Evolutionary conservation across 2,329 filamentous ascomycete species (phyloP).

Genomic region (Microcera coccophila): DNA sequence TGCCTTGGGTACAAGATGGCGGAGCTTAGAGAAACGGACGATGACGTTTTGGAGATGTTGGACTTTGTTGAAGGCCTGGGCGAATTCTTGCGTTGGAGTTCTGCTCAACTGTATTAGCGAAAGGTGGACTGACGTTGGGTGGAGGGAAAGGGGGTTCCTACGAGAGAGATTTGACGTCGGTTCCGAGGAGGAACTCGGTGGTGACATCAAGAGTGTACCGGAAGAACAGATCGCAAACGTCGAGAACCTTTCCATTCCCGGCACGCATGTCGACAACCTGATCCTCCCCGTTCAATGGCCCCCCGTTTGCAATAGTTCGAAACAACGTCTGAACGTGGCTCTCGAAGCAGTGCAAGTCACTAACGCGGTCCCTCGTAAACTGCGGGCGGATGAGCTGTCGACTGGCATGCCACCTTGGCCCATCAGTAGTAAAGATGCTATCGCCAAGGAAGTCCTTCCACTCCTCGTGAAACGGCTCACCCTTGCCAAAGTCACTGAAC

Average conservation of each 20-base stretch:
- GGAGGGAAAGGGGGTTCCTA: slow-evolving; percentile 23
- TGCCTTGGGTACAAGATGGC: slow-evolving; percentile 57
- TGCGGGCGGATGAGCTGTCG: slow-evolving; percentile 81
- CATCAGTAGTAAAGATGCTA: slow-evolving; percentile 76
- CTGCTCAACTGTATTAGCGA: slow-evolving; percentile 26
- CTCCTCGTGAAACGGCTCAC: slow-evolving; percentile 66
- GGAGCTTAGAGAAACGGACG: slow-evolving; percentile 61
- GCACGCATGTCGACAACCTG: slow-evolving; percentile 60
- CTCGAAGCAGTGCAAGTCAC: slow-evolving; percentile 79
- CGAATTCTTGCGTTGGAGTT: slow-evolving; percentile 63
- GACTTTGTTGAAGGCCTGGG: slow-evolving; percentile 76
- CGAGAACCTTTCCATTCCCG: slow-evolving; percentile 59
- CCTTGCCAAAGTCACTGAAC: slow-evolving; percentile 81
- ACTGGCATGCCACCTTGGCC: slow-evolving; percentile 71
- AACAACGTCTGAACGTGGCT: slow-evolving; percentile 72
- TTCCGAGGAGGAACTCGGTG: slow-evolving; percentile 81
- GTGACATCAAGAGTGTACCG: slow-evolving; percentile 80
- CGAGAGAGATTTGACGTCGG: slow-evolving; percentile 63
- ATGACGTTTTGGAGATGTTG: slow-evolving; percentile 69
- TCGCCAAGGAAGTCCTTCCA: slow-evolving; percentile 75
- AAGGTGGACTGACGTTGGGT: background rate
- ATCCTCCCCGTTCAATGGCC: slow-evolving; percentile 54
- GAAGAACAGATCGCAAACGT: slow-evolving; percentile 76
- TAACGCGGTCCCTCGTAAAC: slow-evolving; percentile 80
- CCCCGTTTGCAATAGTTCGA: slow-evolving; percentile 58